Evolutionary conservation across 1,284 basidiomycete genomes (phyloP).

Genomic region (Blastosporella zonata): DNA sequence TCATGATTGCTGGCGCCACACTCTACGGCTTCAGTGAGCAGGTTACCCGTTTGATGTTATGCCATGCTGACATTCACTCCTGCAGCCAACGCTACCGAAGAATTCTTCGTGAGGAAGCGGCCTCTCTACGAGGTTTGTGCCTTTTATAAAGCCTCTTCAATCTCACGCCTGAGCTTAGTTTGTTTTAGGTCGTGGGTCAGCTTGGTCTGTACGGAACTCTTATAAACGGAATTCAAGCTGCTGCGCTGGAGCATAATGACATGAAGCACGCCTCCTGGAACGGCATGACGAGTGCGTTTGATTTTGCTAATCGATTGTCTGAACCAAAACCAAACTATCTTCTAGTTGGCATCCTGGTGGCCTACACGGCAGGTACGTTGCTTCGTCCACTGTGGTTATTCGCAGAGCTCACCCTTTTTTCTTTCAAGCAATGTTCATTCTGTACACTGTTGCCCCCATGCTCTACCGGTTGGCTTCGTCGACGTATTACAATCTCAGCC

Average conservation of each 20-base stretch:
- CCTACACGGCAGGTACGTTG: constrained; percentile 60
- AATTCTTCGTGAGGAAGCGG: constrained; percentile 76
- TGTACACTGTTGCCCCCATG: constrained; percentile 83
- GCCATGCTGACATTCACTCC: not conserved
- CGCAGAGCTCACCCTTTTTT: not conserved
- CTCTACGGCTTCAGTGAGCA: constrained; percentile 79
- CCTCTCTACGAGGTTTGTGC: constrained; percentile 69
- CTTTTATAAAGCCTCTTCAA: not conserved
- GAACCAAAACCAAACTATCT: constrained; percentile 1
- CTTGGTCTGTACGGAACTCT: constrained; percentile 81
- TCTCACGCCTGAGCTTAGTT: not conserved
- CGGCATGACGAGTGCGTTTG: constrained; percentile 54
- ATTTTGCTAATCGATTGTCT: constrained; percentile 5
- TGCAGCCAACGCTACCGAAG: constrained; percentile 81
- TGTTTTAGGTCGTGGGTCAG: constrained; percentile 69
- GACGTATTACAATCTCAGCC: constrained; percentile 78
- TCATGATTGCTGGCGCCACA: constrained; percentile 83
- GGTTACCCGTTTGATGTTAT: not conserved
- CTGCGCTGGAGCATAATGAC: constrained; percentile 65
- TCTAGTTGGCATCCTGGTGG: constrained; percentile 68
- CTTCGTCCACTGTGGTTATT: not conserved
- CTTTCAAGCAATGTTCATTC: constrained; percentile 68
- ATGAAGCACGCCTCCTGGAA: constrained; percentile 71
- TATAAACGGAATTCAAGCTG: constrained; percentile 76
- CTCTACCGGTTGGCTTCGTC: constrained; percentile 82